Base-by-base conservation (phyloP, 2,329 filamentous ascomycete genomes). In the Ustilaginoidea virens region DNA sequence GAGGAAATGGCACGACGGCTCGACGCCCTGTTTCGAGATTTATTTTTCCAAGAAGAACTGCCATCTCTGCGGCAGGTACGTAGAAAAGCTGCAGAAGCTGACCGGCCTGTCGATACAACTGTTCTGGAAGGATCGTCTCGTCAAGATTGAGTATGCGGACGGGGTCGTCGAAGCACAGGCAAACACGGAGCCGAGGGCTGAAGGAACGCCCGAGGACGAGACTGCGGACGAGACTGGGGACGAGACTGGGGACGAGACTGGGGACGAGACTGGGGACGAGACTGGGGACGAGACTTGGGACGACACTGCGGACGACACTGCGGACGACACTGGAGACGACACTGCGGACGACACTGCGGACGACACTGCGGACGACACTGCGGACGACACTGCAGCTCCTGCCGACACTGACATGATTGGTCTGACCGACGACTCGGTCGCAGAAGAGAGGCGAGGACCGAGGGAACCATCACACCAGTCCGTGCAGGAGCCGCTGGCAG, bases 21-120 rank as follows among this genome's bases (percentile, higher is more conserved):
- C 40, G 0, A 36, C 35, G 2, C 51, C 49, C 0, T 16, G 29
- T 1, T 43, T 56, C 13, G 51, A 55, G 17, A 41, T 56, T 0
- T 51, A 48, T 34, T 52, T 55, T 7, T 55, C 52, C 1, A 34
- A 52, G 4, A 47, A 42, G 21, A 43, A 48, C n/a, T 56, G 52
- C 25, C 5, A 2, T 0, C 33, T 35, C 0, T 56, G 52, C 31
- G 37, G 35, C 0, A 19, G n/a, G 2, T 42, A 53, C 5, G 39
- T 49, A 1, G 16, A 22, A 3, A 34, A 27, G 5, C 41, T 56
- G 1, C 32, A 42, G 12, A 32, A 35, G 3, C 29, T 40, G 0
- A 53, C 51, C 2, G 50, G 51, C 0, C 29, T 53, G 0, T 17
- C 26, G 0, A 45, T 55, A 2, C 31, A 30, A 0, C 35, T 55